Evolutionary conservation across 2,329 filamentous ascomycete species (phyloP), one percentile per base, ranked within the genome.

Genomic region (Exophiala bonariae): DNA sequence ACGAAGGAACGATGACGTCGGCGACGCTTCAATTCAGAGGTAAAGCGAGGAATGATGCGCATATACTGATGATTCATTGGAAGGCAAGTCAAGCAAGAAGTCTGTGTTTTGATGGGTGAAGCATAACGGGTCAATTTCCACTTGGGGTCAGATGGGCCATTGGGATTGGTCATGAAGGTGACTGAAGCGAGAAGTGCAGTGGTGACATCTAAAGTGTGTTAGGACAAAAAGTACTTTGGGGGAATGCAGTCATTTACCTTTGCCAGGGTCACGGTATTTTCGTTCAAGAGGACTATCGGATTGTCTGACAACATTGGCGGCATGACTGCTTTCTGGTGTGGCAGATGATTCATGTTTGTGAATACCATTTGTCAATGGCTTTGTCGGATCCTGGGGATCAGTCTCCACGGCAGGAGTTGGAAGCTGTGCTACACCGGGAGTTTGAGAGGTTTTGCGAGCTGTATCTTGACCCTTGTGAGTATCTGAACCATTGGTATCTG

Each of bases 151-250:
- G 82, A 66, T 40, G 80, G 79, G 33, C 89, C 73, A 9, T 76
- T 77, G 1, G 86, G 52, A 61, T 92, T 86, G 11, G 85, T 85
- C 46, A 78, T 76, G 13, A 91, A 70, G 31, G 77, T 80, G 18
- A 92, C 70, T 42, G 79, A 82, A 3, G 78, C 79, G 40, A 92
- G 78, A 34, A 92, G 74, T 19, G 86, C 83, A 65, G 87, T 78
- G 28, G 75, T 66, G 35, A 74, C 57, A 54, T 72, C 40, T 41
- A 10, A 20, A n/a, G 18, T 13, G 6, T 37, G 78, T 82, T 14
- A 30, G 23, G 10, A 6, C 13, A 13, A 9, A 20, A 17, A 34
- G 31, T 49, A n/a, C n/a, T n/a, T 18, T 30, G 30, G 28, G 31
- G 8, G 7, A 22, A 20, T 17, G 13, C 18, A 32, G 13, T 22